A percentile compares a stretch with the other conserved stretches of the same genome.
Conservation (phyloP, 306 rosid genomes). For the Fragaria ananassa region DNA sequence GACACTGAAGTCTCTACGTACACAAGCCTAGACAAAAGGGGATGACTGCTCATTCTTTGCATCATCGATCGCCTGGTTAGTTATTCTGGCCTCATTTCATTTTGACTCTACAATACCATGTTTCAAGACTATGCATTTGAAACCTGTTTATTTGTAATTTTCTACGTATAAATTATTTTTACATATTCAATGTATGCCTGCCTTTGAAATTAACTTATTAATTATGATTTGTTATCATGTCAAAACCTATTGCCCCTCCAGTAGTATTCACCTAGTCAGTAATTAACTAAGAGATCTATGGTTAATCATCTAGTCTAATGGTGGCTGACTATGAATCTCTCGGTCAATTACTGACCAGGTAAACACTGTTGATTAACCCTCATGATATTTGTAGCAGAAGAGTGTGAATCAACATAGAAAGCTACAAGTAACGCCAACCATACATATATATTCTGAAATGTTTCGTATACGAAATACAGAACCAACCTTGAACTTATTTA, state of each 20-base stretch:
- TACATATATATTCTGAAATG: background rate
- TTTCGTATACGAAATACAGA: no score
- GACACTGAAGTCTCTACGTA: background rate
- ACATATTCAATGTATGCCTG: background rate
- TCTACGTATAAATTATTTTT: background rate
- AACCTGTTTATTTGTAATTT: background rate
- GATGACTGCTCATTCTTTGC: background rate
- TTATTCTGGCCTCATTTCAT: background rate
- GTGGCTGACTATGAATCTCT: no score
- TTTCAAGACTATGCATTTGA: background rate
- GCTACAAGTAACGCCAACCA: background rate
- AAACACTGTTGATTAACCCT: no score
- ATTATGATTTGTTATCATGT: background rate
- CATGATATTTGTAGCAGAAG: no score
- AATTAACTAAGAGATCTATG: no score
- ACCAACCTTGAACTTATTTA: slow-evolving; percentile 33
- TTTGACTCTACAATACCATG: background rate
- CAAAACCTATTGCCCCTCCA: background rate
- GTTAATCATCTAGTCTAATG: no score
- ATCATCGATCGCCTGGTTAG: background rate
- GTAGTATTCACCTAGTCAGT: no score
- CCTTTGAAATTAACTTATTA: background rate
- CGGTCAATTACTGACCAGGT: no score
- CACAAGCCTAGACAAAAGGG: background rate
- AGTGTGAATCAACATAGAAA: background rate